Evolutionary conservation across 768 basidiomycete genomes (phyloP), one percentile per base, ranked within the genome.

Genomic region (Xerocomus potaroensis): DNA sequence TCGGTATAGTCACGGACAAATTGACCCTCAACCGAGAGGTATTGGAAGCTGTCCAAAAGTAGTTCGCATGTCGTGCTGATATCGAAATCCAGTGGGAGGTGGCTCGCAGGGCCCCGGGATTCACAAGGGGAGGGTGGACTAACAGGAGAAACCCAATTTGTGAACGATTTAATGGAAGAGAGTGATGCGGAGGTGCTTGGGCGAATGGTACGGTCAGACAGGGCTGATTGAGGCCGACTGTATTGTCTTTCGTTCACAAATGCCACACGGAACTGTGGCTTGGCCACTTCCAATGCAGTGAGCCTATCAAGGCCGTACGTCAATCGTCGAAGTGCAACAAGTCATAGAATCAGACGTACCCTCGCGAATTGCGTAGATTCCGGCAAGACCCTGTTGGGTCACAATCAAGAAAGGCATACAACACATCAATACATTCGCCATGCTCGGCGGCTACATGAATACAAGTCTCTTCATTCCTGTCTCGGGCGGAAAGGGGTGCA

Each of bases 381-480:
- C 79, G 74, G 27, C 82, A 73, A 1, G 69, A 59, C 35, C 79
- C 76, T 12, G 71, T 74, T 0, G 69, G 66, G 59, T 90, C 87
- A 53, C 78, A 83, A 36, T 83, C 77, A 37, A 90, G 71, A 48
- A 90, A 70, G 33, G 83, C 74, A 43, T 72, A 69, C 33, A 89
- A 65, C 16, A 88, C 64, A 43, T 83, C 80, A 16, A 81, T 66
- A 63, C 76, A 85, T 45, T 75, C 69, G 37, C 87, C 87, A 53
- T 79, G 78, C 57, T 87, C 85, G 11, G 87, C 87, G 38, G 86
- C 87, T 49, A 87, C 69, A 69, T 90, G 87, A 40, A 90, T 72
- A 69, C 85, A 87, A 3, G 87, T 89, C 59, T 90, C 86, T 53
- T 80, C 79, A 43, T 82, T 65, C 51, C 68, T 76, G 63, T 89